These are phyloP conservation scores for Schizosaccharomyces octosporus DNA, from an alignment of 805 yeast genomes.

Conservation along the genomic window DNA sequence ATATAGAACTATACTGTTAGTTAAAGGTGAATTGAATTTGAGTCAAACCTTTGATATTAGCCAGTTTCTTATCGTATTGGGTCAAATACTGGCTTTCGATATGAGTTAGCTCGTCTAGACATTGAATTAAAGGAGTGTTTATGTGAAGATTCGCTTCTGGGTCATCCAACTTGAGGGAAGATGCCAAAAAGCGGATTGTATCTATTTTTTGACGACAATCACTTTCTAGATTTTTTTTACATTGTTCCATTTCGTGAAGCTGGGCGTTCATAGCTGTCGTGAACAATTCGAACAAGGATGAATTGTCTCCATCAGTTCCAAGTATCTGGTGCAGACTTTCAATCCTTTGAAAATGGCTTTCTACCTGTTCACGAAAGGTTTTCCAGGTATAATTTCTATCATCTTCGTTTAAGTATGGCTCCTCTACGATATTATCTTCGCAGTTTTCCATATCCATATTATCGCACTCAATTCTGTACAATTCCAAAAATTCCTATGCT, in stretches of 20 bases:
- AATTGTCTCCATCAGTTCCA: conserved; percentile 1
- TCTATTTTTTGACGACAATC: neutral
- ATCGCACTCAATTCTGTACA: too few species aligned
- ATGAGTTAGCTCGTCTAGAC: neutral
- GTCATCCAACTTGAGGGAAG: neutral
- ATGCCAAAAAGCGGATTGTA: neutral
- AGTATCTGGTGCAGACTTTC: neutral
- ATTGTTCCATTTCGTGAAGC: conserved; percentile 1
- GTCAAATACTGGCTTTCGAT: neutral
- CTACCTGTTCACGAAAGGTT: neutral
- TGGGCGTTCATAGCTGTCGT: conserved; percentile 1
- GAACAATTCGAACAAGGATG: neutral
- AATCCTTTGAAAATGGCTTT: neutral
- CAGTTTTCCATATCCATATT: too few species aligned
- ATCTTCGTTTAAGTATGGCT: neutral
- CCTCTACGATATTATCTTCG: too few species aligned
- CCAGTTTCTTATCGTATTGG: neutral
- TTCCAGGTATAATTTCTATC: neutral
- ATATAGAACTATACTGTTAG: neutral
- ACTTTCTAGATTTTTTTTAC: neutral
- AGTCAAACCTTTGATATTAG: neutral
- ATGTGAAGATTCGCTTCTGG: neutral
- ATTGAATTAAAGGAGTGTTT: neutral
- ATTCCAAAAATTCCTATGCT: too few species aligned
- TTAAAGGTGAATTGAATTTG: neutral